Base-by-base conservation (phyloP, 768 basidiomycete genomes). In the Astraeus odoratus region DNA sequence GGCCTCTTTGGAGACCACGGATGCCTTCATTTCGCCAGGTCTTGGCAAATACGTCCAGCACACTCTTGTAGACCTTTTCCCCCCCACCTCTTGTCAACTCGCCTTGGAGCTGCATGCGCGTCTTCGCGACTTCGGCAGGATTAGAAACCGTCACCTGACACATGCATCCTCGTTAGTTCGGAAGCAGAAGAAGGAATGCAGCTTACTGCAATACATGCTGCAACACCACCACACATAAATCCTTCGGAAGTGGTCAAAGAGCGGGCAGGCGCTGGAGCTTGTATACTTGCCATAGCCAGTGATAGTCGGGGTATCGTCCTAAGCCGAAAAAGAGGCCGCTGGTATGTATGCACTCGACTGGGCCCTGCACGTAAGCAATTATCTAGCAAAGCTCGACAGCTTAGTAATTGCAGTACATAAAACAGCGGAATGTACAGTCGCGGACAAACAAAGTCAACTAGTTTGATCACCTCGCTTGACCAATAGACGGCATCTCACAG, bases 21-120 rank as follows among this genome's bases (percentile, higher is more conserved):
- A 95, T 68, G 12, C 94, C 94, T 67, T 97, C 94, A 59, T 94
- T 80, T 60, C 64, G 76, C 79, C 82, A 93, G 5, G 93, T 95
- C 67, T 95, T 96, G 27, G 68, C 67, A 25, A 95, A 67, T 12
- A 88, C 92, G 57, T 98, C 94, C 33, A 91, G 48, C n/a, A 84
- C 86, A 59, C 83, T 88, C 49, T 78, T 87, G 70, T 99, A 99
- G 3, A 97, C 88, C 59, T 80, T 87, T 52, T 63, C 51, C 13
- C 73, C 74, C 8, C 83, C 80, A 6, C 66, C 74, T 58, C 85
- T 91, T 26, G 86, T 80, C 9, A 99, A 78, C 64, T 98, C 96
- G 20, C 95, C 96, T 59, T 98, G 93, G 20, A 99, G 76, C 63
- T 99, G 96, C 41, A 99, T 68, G 44, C 95, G 84, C 33, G 96